Percentiles rank a stretch among this genome's conserved stretches.
Conservation (phyloP, 805 yeast species). For the Nakazawaea ishiwadae region DNA sequence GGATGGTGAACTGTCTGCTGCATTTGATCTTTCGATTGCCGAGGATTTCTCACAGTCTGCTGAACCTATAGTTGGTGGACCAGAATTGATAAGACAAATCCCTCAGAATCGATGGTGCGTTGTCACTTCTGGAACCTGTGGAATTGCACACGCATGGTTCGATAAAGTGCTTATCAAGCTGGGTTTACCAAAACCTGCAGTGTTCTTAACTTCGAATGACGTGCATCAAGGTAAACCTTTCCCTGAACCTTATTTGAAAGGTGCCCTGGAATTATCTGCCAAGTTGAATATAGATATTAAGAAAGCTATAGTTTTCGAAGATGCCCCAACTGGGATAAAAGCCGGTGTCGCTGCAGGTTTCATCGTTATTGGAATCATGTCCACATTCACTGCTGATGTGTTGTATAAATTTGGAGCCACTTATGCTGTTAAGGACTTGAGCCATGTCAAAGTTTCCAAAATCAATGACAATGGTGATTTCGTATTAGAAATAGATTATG, state of each 20-base stretch:
- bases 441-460: slow-evolving; percentile 52
- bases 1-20: slow-evolving; percentile 50
- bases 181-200: slow-evolving; percentile 47
- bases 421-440: slow-evolving; percentile 72
- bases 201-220: slow-evolving; percentile 78
- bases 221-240: slow-evolving; percentile 80
- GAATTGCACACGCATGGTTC: slow-evolving; percentile 77
- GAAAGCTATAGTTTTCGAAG: slow-evolving; percentile 66
- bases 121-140: slow-evolving; percentile 78
- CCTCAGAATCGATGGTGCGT: slow-evolving; percentile 74
- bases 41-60: slow-evolving; percentile 69
- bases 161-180: slow-evolving; percentile 50
- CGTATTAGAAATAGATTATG: slow-evolving; percentile 35
- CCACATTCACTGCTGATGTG: slow-evolving; percentile 66
- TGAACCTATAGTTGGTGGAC: slow-evolving; percentile 71
- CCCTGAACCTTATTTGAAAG: slow-evolving; percentile 75
- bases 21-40: slow-evolving; percentile 64
- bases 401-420: slow-evolving; percentile 75
- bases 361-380: slow-evolving; percentile 75
- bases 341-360: slow-evolving; percentile 86
- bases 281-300: slow-evolving; percentile 21
- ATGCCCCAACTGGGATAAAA: slow-evolving; percentile 82
- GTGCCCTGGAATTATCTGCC: slow-evolving; percentile 42
- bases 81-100: slow-evolving; percentile 52
- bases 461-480: slow-evolving; percentile 40